Evolutionary conservation across 2,329 filamentous ascomycete species (phyloP).

Genomic region (Aspergillus amoenus): DNA sequence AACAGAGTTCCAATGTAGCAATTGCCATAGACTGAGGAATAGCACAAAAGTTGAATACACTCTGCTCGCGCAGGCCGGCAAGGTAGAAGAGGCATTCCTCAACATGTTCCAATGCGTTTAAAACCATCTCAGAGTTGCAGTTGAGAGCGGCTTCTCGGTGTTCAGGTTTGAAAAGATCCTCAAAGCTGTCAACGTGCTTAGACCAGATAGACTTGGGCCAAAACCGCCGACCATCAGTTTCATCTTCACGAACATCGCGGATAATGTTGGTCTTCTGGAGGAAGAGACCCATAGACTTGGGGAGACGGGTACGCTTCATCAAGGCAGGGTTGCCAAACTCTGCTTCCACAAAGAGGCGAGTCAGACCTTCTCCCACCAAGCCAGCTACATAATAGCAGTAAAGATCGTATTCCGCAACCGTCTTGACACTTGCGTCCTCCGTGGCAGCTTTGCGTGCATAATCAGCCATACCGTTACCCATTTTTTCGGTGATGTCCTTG

Average conservation of each 20-base stretch:
- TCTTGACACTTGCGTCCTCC: constrained; percentile 76
- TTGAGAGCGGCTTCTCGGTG: constrained; percentile 75
- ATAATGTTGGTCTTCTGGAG: constrained; percentile 99
- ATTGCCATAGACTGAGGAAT: constrained; percentile 98
- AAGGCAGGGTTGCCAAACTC: constrained; percentile 84
- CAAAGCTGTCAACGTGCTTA: constrained; percentile 86
- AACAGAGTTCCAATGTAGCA: constrained; percentile 86
- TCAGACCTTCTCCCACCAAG: constrained; percentile 91
- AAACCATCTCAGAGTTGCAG: constrained; percentile 90
- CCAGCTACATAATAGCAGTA: constrained; percentile 99
- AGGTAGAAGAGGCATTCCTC: constrained; percentile 98
- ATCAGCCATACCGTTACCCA: constrained; percentile 99
- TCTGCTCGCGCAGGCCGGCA: constrained; percentile 90
- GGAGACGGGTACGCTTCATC: constrained; percentile 73
- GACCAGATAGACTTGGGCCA: constrained; percentile 97
- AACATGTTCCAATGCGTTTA: constrained; percentile 80
- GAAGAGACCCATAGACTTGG: constrained; percentile 96
- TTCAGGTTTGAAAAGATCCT: constrained; percentile 82
- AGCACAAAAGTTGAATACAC: constrained; percentile 97
- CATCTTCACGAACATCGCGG: constrained; percentile 88
- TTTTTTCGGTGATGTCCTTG: constrained; percentile 86
- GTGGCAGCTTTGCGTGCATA: constrained; percentile 82
- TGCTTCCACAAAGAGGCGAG: constrained; percentile 82
- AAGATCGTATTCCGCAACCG: constrained; percentile 84
- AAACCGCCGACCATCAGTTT: constrained; percentile 82